Conservation (phyloP, 306 rosid genomes). For the Prunus mira region DNA sequence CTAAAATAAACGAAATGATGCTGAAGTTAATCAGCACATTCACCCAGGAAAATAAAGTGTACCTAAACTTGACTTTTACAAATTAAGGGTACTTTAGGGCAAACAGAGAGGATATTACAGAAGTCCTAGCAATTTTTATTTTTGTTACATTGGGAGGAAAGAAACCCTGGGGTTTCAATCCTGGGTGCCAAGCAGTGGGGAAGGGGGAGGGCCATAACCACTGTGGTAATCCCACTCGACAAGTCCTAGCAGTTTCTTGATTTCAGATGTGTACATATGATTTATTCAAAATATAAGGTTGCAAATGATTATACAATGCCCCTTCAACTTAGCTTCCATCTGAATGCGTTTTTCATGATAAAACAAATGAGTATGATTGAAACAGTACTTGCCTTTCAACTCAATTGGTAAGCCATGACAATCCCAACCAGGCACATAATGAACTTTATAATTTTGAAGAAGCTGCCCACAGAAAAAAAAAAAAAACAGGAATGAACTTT, state of each 20-base stretch:
- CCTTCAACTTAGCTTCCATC: not conserved
- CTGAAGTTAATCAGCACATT: constrained; percentile 7
- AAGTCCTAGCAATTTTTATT: not conserved
- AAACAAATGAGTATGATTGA: constrained; percentile 13
- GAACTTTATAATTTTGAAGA: constrained; percentile 90
- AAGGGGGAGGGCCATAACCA: no score
- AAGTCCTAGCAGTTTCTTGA: not conserved
- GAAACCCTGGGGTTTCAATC: no score
- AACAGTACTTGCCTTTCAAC: constrained; percentile 76
- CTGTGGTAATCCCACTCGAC: no score
- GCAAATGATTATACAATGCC: not conserved
- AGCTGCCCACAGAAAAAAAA: constrained; percentile 49
- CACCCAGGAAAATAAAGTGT: constrained; percentile 1
- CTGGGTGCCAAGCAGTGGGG: no score
- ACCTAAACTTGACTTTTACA: constrained; percentile 1
- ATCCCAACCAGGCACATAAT: constrained; percentile 98
- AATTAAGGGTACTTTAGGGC: not conserved
- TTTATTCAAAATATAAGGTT: not conserved
- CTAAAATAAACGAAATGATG: constrained; percentile 56
- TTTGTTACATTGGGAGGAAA: no score
- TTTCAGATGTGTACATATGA: not conserved
- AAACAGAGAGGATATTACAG: not conserved
- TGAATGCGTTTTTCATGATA: not conserved
- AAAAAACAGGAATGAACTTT: not conserved
- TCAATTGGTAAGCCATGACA: constrained; percentile 99